A percentile compares a stretch with the other conserved stretches of the same genome.
phyloP scores from a whole-genome alignment of 208 protist species.

The Crithidia mellificae region DNA sequence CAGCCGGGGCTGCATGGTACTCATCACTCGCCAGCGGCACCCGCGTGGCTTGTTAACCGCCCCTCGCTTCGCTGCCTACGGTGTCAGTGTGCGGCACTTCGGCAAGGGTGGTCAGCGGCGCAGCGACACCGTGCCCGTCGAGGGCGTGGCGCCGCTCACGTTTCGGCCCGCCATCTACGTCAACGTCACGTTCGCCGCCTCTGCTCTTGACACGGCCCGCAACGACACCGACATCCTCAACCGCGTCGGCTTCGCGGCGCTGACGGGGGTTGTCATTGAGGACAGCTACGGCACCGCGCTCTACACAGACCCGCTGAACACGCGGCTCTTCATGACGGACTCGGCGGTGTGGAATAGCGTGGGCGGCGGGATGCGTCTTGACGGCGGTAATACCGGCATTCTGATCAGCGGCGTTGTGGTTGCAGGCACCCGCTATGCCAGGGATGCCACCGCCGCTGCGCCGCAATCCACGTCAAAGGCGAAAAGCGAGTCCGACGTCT shows the following conservation, averaged over 20 bases:
- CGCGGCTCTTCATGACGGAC: slow-evolving; percentile 35
- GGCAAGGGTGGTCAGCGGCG: slow-evolving; percentile 31
- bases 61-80: slow-evolving; percentile 32
- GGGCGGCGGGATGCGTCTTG: slow-evolving; percentile 41
- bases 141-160: slow-evolving; percentile 13
- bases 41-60: slow-evolving; percentile 19
- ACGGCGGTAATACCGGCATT: slow-evolving; percentile 27
- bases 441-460: not conserved
- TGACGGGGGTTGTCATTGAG: slow-evolving; percentile 27
- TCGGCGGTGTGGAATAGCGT: slow-evolving; percentile 37
- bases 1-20: slow-evolving; percentile 21
- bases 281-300: slow-evolving; percentile 40
- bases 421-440: slow-evolving; percentile 37
- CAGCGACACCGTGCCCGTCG: not conserved
- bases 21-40: slow-evolving; percentile 28
- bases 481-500: not conserved
- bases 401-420: slow-evolving; percentile 34
- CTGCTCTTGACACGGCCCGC: no score
- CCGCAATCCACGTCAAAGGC: no score
- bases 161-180: slow-evolving; percentile 40
- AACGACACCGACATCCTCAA: not conserved
- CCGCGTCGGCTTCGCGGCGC: slow-evolving; percentile 9
- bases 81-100: slow-evolving; percentile 31
- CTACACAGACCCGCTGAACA: slow-evolving; percentile 25
- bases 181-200: slow-evolving; percentile 19